Percentiles rank a stretch among this genome's conserved stretches.
phyloP scores from a whole-genome alignment of 495 filamentous ascomycete species.

The Xylaria intraflava region DNA sequence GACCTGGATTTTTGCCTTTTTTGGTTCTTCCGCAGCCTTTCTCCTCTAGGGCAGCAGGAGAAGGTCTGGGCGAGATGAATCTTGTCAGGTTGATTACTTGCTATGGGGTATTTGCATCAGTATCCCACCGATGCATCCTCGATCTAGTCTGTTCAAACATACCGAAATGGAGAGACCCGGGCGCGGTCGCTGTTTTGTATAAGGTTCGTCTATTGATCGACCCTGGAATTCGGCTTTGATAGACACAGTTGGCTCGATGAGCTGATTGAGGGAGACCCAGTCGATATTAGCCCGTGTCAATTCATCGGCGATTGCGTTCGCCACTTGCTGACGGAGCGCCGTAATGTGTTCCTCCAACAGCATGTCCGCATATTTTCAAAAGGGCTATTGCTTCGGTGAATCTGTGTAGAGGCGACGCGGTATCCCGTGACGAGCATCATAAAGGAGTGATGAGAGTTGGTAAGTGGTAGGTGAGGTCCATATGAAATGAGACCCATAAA shows the following conservation, averaged over 20 bases:
- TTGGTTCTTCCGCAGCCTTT: too few relatives aligned
- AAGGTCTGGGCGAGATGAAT: background rate
- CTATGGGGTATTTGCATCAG: background rate
- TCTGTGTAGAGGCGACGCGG: too few relatives aligned
- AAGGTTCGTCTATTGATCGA: background rate
- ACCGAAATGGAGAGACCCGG: conserved; percentile 4
- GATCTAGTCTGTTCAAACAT: background rate
- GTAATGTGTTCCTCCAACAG: background rate
- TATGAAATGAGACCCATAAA: too few relatives aligned
- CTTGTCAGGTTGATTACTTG: conserved; percentile 5
- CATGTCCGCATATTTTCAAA: conserved; percentile 5
- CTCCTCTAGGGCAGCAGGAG: background rate
- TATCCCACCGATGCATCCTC: background rate
- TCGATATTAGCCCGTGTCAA: conserved; percentile 4
- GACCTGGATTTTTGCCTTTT: background rate
- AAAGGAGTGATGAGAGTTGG: background rate
- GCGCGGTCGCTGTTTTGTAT: background rate
- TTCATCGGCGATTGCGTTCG: conserved; percentile 2
- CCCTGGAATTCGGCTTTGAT: conserved; percentile 2
- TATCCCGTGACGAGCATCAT: background rate
- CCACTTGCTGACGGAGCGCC: conserved; percentile 1
- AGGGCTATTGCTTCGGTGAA: too few relatives aligned
- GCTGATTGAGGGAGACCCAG: conserved; percentile 1
- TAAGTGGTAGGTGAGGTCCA: background rate
- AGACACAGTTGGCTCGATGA: background rate